These are phyloP conservation scores for Cucurbita argyrosperma DNA, from an alignment of 306 rosid genomes.

Conservation along the genomic window DNA sequence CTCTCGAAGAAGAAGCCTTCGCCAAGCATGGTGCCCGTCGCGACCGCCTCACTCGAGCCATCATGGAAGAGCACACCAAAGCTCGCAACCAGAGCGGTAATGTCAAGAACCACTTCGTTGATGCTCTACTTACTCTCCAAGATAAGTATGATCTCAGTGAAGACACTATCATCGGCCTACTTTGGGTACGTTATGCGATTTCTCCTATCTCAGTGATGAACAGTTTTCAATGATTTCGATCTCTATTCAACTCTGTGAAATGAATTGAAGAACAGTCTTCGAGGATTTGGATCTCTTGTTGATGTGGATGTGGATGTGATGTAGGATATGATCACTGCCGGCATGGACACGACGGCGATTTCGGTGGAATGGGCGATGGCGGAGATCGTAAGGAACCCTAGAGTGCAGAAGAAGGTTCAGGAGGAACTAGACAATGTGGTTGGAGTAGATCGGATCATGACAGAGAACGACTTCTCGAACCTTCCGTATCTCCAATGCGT, in stretches of 20 bases:
- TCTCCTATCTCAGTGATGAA: neutral
- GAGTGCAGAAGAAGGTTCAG: slow-evolving; percentile 74
- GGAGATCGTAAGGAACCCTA: slow-evolving; percentile 54
- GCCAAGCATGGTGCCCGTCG: slow-evolving; percentile 59
- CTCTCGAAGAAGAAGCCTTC: slow-evolving; percentile 69
- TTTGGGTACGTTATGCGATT: slow-evolving; percentile 36
- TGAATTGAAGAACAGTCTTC: neutral
- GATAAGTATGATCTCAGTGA: slow-evolving; percentile 72
- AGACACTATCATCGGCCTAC: slow-evolving; percentile 84
- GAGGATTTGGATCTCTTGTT: neutral
- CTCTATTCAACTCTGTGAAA: neutral
- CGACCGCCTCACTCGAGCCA: slow-evolving; percentile 57
- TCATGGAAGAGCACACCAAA: slow-evolving; percentile 79
- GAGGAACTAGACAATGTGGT: slow-evolving; percentile 55
- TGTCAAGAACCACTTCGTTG: slow-evolving; percentile 73
- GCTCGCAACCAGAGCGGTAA: slow-evolving; percentile 49
- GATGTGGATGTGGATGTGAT: neutral
- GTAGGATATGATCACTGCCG: slow-evolving; percentile 88
- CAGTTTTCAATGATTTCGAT: neutral
- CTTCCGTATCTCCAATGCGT: slow-evolving; percentile 65
- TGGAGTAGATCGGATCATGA: slow-evolving; percentile 54
- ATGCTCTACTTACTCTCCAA: slow-evolving; percentile 68
- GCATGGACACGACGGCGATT: slow-evolving; percentile 70
- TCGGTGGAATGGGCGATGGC: slow-evolving; percentile 90
- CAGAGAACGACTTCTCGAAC: slow-evolving; percentile 45